Conservation (phyloP, 345 rosid species). For the Lepidium africanum region DNA sequence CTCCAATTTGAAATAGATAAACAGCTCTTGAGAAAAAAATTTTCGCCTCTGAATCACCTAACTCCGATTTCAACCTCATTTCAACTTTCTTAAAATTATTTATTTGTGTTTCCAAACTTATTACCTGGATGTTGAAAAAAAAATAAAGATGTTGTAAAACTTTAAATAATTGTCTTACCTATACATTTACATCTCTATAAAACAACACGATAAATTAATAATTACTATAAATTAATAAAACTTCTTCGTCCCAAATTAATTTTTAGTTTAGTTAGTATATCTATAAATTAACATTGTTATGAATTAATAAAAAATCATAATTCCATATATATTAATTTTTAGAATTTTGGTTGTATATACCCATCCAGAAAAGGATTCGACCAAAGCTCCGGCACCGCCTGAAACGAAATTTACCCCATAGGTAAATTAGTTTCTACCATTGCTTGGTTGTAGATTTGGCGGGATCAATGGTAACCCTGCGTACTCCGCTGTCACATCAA, state of each 20-base stretch:
- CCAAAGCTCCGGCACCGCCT: conserved; percentile 44
- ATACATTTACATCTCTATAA: no score
- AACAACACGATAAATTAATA: no score
- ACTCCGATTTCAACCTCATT: conserved; percentile 19
- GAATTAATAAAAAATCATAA: no score
- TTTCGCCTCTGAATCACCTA: conserved; percentile 30
- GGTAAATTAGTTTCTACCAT: conserved; percentile 6
- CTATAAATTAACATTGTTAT: not conserved
- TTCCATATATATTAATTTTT: no score
- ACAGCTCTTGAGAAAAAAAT: conserved; percentile 29
- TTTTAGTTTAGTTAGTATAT: no score
- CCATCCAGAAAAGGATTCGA: conserved; percentile 30
- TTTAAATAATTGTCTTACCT: no score
- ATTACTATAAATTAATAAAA: no score
- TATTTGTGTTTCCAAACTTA: conserved; percentile 30
- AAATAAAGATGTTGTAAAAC: not conserved
- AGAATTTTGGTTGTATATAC: no score
- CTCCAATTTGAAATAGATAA: conserved; percentile 34
- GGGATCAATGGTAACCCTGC: conserved; percentile 39
- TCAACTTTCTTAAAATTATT: conserved; percentile 31
- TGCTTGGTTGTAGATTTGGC: conserved; percentile 37
- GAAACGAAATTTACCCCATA: conserved; percentile 47
- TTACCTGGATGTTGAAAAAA: conserved; percentile 12
- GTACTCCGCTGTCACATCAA: conserved; percentile 29
- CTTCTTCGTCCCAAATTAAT: no score